Percentiles rank a stretch among this genome's conserved stretches.
phyloP scores from a whole-genome alignment of 2,329 filamentous ascomycete genomes.

The Ilyonectria destructans region DNA sequence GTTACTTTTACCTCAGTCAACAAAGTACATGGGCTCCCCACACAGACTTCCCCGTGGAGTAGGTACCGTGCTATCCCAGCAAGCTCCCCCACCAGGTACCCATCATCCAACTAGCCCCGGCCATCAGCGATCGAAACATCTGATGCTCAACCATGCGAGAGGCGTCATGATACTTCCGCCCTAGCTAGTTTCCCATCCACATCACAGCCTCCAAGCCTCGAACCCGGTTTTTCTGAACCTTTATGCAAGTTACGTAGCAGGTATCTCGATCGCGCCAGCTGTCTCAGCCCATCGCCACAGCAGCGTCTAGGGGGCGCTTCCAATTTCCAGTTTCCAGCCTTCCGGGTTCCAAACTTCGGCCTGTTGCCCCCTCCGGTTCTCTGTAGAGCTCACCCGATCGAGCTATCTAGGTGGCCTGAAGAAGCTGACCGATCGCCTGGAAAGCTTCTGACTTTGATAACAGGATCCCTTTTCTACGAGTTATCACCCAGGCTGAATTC shows the following conservation, averaged over 20 bases:
- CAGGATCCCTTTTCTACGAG: conserved; percentile 11
- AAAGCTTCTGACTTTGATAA: conserved; percentile 35
- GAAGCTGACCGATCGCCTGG: conserved; percentile 36
- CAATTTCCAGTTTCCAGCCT: conserved; percentile 16
- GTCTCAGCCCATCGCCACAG: conserved; percentile 11
- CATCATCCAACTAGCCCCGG: conserved; percentile 17
- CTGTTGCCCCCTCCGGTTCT: conserved; percentile 10
- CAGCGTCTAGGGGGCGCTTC: conserved; percentile 17
- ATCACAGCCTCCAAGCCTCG: conserved; percentile 25
- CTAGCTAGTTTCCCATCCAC: conserved; percentile 10
- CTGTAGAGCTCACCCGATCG: conserved; percentile 29
- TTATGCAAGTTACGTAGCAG: conserved; percentile 24
- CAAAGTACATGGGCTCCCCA: conserved; percentile 23
- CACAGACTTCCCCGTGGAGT: background rate
- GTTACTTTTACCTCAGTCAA: conserved; percentile 34
- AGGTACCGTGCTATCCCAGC: conserved; percentile 9
- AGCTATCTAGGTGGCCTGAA: conserved; percentile 39
- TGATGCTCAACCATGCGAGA: conserved; percentile 42
- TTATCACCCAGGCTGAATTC: conserved; percentile 34
- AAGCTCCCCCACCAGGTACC: background rate
- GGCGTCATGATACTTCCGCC: conserved; percentile 48
- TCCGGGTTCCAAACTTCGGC: conserved; percentile 3
- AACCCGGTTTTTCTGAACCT: conserved; percentile 37
- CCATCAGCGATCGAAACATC: conserved; percentile 40
- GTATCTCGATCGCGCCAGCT: conserved; percentile 22